Percentiles rank a stretch among this genome's conserved stretches.
These are phyloP conservation scores for Aspergillus ruber DNA, from an alignment of 2,329 filamentous ascomycete species.

Conservation along the genomic window DNA sequence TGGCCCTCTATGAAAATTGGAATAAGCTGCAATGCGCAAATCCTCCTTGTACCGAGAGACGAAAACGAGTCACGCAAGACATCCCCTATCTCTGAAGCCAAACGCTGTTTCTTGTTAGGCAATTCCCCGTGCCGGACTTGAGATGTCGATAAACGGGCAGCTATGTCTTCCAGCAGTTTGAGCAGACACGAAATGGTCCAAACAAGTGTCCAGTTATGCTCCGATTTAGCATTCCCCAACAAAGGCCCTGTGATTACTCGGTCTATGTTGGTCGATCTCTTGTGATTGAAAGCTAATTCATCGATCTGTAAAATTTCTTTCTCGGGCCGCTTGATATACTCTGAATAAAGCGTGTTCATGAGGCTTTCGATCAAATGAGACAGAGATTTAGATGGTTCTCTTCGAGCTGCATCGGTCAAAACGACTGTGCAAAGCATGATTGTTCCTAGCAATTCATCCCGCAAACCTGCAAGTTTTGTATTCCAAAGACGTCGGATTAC, in stretches of 20 bases:
- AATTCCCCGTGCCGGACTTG: slow-evolving; percentile 8
- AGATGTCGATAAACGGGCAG: slow-evolving; percentile 5
- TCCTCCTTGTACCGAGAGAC: slow-evolving; percentile 33
- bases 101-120: slow-evolving; percentile 30
- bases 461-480: slow-evolving; percentile 58
- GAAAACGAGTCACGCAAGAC: slow-evolving; percentile 30
- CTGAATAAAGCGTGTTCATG: slow-evolving; percentile 63
- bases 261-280: slow-evolving; percentile 28
- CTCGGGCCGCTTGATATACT: slow-evolving; percentile 68
- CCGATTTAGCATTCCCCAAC: slow-evolving; percentile 27
- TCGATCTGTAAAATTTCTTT: slow-evolving; percentile 70
- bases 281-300: slow-evolving; percentile 57
- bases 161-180: slow-evolving; percentile 31
- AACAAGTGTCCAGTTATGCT: slow-evolving; percentile 35
- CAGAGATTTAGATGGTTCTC: slow-evolving; percentile 35
- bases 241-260: slow-evolving; percentile 30
- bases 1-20: slow-evolving; percentile 46
- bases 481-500: slow-evolving; percentile 72
- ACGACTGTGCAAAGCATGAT: slow-evolving; percentile 62
- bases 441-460: slow-evolving; percentile 70
- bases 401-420: slow-evolving; percentile 39
- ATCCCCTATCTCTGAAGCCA: slow-evolving; percentile 31
- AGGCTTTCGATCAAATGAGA: slow-evolving; percentile 55
- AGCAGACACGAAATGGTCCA: slow-evolving; percentile 35
- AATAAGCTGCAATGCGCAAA: slow-evolving; percentile 50